Evolutionary conservation across 2,329 filamentous ascomycete species (phyloP), one percentile per base, ranked within the genome.

Genomic region (Penicillium capsulatum): DNA sequence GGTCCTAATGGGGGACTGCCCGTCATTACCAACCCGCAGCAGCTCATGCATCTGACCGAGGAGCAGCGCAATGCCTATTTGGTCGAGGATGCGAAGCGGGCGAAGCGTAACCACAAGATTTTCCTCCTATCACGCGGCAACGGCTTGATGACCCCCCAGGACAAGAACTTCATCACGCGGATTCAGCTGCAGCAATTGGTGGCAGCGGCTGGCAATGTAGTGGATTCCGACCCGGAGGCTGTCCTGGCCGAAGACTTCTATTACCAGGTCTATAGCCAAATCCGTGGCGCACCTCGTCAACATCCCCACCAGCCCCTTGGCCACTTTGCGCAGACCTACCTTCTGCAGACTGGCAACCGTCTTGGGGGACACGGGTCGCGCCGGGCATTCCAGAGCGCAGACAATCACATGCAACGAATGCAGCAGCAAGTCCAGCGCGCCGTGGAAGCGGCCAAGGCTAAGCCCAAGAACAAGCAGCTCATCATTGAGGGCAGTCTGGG

Each of bases 321-420:
- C 63, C 92, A 95, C 64, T 97, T 98, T 64, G 92, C 92, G 0
- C 92, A 98, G 66, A 98, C 92, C 0, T 98, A 98, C 59, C 74
- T 98, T 2, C 94, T 94, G 66, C 91, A 97, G 65, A 96, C 91
- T 2, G 91, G 91, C 17, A 86, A 84, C 52, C 82, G 90, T 14
- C 81, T 89, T 50, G 84, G 85, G 38, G 80, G 78, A 29, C 61
- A 66, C 43, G 78, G 80, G 59, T 75, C 64, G 31, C 70, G 89
- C 47, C 80, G 89, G 49, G 81, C 92, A 53, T 81, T 83, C 45
- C 79, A 88, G 43, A 87, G 84, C 30, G 89, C 87, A 13, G 92
- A 98, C 64, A 98, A 96, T 61, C 92, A 98, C 60, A 87, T 97
- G 71, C 92, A 97, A 64, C 84, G 92, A 39, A 98, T 98, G 92